phyloP scores from a whole-genome alignment of 1,284 basidiomycete species.

The Takashimella tepidaria region DNA sequence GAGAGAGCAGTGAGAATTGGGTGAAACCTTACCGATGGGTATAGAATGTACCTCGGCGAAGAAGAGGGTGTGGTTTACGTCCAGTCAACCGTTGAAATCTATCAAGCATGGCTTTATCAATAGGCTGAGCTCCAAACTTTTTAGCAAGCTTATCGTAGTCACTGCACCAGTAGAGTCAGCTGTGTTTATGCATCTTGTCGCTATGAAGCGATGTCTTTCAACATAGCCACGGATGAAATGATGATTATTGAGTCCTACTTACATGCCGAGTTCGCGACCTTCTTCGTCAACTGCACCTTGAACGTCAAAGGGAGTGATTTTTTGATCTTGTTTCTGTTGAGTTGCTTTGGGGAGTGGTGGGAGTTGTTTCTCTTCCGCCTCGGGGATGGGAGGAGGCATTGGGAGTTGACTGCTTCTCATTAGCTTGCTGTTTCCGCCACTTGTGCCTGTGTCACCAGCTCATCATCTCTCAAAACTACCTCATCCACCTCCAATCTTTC shows the following conservation, averaged over 20 bases:
- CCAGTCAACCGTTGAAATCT: slow-evolving; percentile 92
- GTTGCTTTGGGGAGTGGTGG: slow-evolving; percentile 11
- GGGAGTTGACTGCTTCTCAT: no score
- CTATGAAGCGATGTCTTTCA: no score
- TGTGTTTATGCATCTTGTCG: no score
- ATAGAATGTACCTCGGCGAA: slow-evolving; percentile 94
- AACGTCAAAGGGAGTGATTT: slow-evolving; percentile 97
- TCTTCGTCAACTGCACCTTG: slow-evolving; percentile 84
- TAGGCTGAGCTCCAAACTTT: slow-evolving; percentile 85
- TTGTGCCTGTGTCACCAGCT: no score
- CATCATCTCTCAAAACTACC: no score
- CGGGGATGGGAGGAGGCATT: slow-evolving; percentile 1
- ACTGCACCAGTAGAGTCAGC: slow-evolving; percentile 43
- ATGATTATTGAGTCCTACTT: no score
- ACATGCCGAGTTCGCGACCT: slow-evolving; percentile 80
- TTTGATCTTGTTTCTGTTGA: slow-evolving; percentile 69
- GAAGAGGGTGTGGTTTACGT: slow-evolving; percentile 79
- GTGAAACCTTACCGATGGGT: no score
- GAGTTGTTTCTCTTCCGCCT: not conserved
- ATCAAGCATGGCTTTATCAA: slow-evolving; percentile 72
- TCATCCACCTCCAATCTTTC: no score
- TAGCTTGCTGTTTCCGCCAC: slow-evolving; percentile 7
- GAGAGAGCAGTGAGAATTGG: not conserved
- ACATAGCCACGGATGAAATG: no score
- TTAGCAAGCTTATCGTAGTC: slow-evolving; percentile 95